A percentile compares a stretch with the other conserved stretches of the same genome.
Evolutionary conservation across 208 protist genomes (phyloP).

Genomic region (Borovskyia barvae): DNA sequence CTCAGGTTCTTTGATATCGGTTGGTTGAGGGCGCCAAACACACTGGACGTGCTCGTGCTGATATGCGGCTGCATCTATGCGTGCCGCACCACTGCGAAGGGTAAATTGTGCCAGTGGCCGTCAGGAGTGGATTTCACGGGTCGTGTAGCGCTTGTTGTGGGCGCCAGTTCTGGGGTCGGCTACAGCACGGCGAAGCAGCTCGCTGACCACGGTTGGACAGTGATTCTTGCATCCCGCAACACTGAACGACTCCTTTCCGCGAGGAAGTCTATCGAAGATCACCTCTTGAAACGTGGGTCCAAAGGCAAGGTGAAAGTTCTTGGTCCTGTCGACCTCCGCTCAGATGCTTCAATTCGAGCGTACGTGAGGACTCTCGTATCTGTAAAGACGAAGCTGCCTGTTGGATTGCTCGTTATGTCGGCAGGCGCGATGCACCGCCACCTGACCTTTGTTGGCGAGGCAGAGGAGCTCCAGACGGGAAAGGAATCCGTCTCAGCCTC

Average conservation of each 20-base stretch:
- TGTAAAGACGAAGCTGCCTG: constrained; percentile 36
- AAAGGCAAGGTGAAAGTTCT: constrained; percentile 53
- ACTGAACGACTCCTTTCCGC: constrained; percentile 52
- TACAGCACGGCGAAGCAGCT: constrained; percentile 70
- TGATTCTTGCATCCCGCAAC: constrained; percentile 69
- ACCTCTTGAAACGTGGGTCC: constrained; percentile 9
- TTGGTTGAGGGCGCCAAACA: constrained; percentile 13
- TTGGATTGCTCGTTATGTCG: constrained; percentile 75
- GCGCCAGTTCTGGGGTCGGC: constrained; percentile 78
- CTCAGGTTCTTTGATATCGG: constrained; percentile 16
- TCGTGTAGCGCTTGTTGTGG: constrained; percentile 75
- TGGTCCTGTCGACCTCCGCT: constrained; percentile 62
- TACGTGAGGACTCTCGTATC: constrained; percentile 43
- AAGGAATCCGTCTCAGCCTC: constrained; percentile 8
- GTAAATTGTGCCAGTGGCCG: constrained; percentile 63
- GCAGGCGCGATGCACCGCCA: constrained; percentile 71
- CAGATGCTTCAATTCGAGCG: constrained; percentile 62
- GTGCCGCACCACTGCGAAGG: constrained; percentile 47
- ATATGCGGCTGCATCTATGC: constrained; percentile 32
- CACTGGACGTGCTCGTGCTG: constrained; percentile 29
- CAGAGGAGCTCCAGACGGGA: constrained; percentile 11
- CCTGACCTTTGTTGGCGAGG: constrained; percentile 27
- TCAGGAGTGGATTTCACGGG: constrained; percentile 45
- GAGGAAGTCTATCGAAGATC: constrained; percentile 33
- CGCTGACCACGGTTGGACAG: constrained; percentile 68